A percentile compares a stretch with the other conserved stretches of the same genome.
Evolutionary conservation across 331 rosid species (phyloP).

Genomic region (Quercus phellos): DNA sequence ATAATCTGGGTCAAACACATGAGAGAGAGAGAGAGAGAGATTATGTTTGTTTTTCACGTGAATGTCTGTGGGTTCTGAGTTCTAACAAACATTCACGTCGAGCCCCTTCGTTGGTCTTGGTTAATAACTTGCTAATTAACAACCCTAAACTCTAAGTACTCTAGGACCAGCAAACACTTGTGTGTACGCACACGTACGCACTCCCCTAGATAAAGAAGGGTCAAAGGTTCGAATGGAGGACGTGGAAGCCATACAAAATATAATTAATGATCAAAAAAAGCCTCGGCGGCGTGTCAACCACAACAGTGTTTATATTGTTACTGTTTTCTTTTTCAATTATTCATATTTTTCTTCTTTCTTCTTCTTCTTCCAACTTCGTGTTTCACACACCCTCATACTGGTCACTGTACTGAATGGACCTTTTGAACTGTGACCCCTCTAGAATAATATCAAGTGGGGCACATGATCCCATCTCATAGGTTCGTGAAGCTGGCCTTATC

Average conservation of each 20-base stretch:
- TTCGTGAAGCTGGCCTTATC: too few species aligned
- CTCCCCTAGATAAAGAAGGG: neutral
- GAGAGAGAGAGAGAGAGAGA: neutral
- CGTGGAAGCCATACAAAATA: conserved; percentile 43
- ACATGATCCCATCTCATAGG: too few species aligned
- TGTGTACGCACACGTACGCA: neutral
- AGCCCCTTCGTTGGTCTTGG: neutral
- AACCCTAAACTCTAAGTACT: neutral
- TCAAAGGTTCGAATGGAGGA: conserved; percentile 6
- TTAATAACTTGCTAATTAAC: neutral
- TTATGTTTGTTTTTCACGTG: conserved; percentile 39
- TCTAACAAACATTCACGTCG: conserved; percentile 36
- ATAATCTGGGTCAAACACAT: conserved; percentile 22
- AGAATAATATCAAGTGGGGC: too few species aligned
- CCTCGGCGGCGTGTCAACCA: conserved; percentile 39
- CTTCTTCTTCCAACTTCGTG: conserved; percentile 7
- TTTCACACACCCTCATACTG: neutral
- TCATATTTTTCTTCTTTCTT: too few species aligned
- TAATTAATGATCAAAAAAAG: neutral
- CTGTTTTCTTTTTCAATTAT: conserved; percentile 10
- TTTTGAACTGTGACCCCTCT: too few species aligned
- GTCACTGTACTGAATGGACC: too few species aligned
- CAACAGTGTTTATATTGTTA: neutral
- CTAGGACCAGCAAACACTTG: neutral
- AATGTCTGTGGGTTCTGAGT: conserved; percentile 23